phyloP scores from a whole-genome alignment of 768 basidiomycete genomes.

The Auriculariales sp. region DNA sequence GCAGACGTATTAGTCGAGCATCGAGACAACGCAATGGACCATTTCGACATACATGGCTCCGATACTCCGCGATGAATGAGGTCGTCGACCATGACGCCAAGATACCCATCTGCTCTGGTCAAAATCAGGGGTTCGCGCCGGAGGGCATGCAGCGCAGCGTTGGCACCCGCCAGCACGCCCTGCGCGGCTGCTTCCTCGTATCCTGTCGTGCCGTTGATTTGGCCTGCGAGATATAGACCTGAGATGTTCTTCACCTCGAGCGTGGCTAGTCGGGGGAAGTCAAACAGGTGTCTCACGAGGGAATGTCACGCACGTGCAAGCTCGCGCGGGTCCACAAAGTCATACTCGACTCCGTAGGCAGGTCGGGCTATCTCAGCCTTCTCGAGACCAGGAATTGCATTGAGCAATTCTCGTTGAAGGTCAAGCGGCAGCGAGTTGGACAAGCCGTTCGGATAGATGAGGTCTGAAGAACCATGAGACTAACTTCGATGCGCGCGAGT shows the following conservation, averaged over 20 bases:
- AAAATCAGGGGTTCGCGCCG: conserved; percentile 42
- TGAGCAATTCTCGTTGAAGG: conserved; percentile 68
- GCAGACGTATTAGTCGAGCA: neutral
- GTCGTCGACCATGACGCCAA: conserved; percentile 89
- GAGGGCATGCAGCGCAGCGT: conserved; percentile 62
- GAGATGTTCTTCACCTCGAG: conserved; percentile 76
- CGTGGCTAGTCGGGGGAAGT: too few species aligned
- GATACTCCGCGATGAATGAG: conserved; percentile 77
- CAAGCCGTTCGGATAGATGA: conserved; percentile 84
- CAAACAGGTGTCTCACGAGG: too few species aligned
- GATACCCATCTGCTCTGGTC: conserved; percentile 73
- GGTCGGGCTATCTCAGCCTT: conserved; percentile 71
- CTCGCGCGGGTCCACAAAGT: conserved; percentile 77
- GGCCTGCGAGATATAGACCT: conserved; percentile 80
- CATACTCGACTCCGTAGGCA: conserved; percentile 89
- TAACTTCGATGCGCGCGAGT: conserved; percentile 1
- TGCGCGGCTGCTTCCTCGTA: conserved; percentile 93
- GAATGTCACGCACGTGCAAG: conserved; percentile 38
- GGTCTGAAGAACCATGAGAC: conserved; percentile 26
- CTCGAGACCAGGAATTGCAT: conserved; percentile 73
- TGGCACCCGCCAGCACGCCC: conserved; percentile 76
- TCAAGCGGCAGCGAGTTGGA: conserved; percentile 83
- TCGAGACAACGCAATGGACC: neutral
- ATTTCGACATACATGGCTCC: conserved; percentile 58
- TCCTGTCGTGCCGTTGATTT: conserved; percentile 88